Evolutionary conservation across 257 asterid genomes (phyloP).

Genomic region (Solanum piurae): DNA sequence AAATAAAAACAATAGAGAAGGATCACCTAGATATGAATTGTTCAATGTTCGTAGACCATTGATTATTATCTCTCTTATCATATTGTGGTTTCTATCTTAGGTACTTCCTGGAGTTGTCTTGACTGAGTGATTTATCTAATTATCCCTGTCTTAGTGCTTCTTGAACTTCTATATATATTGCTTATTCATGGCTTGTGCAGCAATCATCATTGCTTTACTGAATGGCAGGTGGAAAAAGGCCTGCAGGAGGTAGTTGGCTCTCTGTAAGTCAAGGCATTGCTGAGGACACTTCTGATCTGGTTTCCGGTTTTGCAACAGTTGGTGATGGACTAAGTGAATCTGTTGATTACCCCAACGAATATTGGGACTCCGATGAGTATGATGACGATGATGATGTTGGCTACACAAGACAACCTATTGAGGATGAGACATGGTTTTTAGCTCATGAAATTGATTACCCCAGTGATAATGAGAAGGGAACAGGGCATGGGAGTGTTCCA

Average conservation of each 20-base stretch:
- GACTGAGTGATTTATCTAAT: not conserved
- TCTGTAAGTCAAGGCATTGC: conserved; percentile 95
- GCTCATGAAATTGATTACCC: conserved; percentile 98
- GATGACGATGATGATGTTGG: conserved; percentile 97
- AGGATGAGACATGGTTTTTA: conserved; percentile 95
- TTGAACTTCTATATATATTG: not conserved
- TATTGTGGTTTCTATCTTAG: not conserved
- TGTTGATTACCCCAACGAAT: conserved; percentile 78
- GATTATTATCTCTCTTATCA: not conserved
- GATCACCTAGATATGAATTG: not conserved
- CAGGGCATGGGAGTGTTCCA: conserved; percentile 68
- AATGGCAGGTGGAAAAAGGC: conserved; percentile 51
- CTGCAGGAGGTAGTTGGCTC: conserved; percentile 76
- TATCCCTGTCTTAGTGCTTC: not conserved
- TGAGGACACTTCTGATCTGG: conserved; percentile 90
- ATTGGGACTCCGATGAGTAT: conserved; percentile 97
- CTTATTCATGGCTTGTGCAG: not conserved
- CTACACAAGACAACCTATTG: conserved; percentile 95
- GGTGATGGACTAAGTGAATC: conserved; percentile 91
- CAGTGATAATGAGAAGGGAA: conserved; percentile 87
- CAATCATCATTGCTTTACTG: conserved; percentile 3
- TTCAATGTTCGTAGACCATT: not conserved
- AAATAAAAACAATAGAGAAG: not conserved
- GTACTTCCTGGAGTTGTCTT: not conserved
- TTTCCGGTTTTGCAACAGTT: conserved; percentile 91